phyloP scores from a whole-genome alignment of 306 rosid species.

The Quillaja saponaria region DNA sequence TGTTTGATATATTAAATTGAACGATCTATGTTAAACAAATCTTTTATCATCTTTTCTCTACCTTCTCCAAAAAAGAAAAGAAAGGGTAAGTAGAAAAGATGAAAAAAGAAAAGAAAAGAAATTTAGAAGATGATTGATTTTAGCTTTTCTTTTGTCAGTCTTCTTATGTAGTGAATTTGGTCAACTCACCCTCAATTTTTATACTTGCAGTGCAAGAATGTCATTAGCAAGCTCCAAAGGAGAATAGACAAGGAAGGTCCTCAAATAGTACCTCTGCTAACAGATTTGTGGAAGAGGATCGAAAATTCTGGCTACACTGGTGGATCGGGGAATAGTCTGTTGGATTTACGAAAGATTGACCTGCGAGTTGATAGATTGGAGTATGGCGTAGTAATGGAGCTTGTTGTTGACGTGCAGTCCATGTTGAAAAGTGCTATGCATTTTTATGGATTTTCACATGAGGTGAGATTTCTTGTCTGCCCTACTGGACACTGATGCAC shows the following conservation, averaged over 20 bases:
- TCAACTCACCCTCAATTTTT: slow-evolving; percentile 33
- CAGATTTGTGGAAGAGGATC: slow-evolving; percentile 85
- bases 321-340: slow-evolving; percentile 59
- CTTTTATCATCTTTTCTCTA: neutral
- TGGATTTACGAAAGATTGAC: slow-evolving; percentile 82
- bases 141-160: slow-evolving; percentile 7
- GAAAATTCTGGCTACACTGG: slow-evolving; percentile 62
- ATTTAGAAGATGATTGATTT: too few species aligned
- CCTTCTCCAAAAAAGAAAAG: neutral
- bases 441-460: slow-evolving; percentile 68
- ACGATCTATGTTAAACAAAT: slow-evolving; percentile 9
- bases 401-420: slow-evolving; percentile 81
- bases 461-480: slow-evolving; percentile 57
- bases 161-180: slow-evolving; percentile 8
- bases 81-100: too few species aligned
- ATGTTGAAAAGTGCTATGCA: slow-evolving; percentile 90
- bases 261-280: slow-evolving; percentile 84
- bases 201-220: slow-evolving; percentile 80
- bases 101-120: too few species aligned
- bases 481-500: neutral
- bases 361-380: slow-evolving; percentile 82
- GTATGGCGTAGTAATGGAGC: slow-evolving; percentile 83
- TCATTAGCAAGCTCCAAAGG: slow-evolving; percentile 84
- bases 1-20: neutral
- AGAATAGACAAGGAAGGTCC: slow-evolving; percentile 85